Conservation (phyloP, 176 grass and related monocot species). For the Carex kokanica region DNA sequence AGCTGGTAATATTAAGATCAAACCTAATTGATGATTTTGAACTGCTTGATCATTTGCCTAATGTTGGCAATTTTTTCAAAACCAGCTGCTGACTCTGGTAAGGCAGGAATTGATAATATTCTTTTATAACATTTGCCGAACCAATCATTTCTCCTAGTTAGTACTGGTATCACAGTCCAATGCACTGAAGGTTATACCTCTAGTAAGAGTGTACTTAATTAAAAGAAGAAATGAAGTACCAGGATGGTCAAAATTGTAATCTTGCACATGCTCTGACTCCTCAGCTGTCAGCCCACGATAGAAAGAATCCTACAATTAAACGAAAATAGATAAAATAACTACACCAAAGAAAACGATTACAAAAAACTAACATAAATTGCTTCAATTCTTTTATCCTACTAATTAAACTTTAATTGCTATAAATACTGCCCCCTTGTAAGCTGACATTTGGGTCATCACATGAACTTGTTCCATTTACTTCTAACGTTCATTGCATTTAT, state of each 20-base stretch:
- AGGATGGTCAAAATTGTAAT: slow-evolving; percentile 99
- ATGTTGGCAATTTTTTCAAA: background rate
- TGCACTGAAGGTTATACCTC: slow-evolving; percentile 11
- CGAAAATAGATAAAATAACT: slow-evolving; percentile 3
- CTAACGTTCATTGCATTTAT: background rate
- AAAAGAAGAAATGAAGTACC: slow-evolving; percentile 53
- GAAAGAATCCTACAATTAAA: slow-evolving; percentile 77
- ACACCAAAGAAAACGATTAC: background rate
- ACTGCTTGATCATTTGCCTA: background rate
- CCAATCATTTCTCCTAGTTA: background rate
- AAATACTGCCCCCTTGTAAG: background rate
- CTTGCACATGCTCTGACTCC: slow-evolving; percentile 70
- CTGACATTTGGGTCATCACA: background rate
- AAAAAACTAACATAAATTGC: background rate
- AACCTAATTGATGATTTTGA: background rate
- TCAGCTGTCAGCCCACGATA: slow-evolving; percentile 89
- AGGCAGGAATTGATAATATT: background rate
- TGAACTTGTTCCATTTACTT: background rate
- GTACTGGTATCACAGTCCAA: background rate
- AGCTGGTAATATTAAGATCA: background rate
- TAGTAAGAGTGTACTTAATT: slow-evolving; percentile 6
- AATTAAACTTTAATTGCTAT: background rate
- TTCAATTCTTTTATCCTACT: background rate
- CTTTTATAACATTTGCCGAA: background rate
- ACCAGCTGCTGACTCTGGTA: background rate